A percentile compares a stretch with the other conserved stretches of the same genome.
These are phyloP conservation scores for Tetracladium setigerum DNA, from an alignment of 495 filamentous ascomycete genomes.

Conservation along the genomic window DNA sequence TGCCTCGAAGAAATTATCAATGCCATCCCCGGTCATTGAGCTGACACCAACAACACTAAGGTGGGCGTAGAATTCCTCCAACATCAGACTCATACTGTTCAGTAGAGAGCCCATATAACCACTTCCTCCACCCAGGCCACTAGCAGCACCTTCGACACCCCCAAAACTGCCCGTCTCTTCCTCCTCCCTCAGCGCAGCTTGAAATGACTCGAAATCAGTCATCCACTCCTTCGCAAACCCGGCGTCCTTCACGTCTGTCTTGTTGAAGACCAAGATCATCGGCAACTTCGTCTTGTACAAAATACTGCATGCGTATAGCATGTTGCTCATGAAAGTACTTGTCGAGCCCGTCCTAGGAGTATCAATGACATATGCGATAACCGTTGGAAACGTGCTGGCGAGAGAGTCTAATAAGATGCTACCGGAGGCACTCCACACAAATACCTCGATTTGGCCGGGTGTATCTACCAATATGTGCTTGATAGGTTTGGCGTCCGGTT, in stretches of 20 bases:
- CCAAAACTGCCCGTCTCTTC: constrained; percentile 73
- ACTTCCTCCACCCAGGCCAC: constrained; percentile 59
- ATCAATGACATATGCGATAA: constrained; percentile 95
- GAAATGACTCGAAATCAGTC: constrained; percentile 97
- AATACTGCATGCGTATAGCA: constrained; percentile 97
- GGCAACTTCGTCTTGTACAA: constrained; percentile 97
- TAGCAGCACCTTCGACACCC: constrained; percentile 58
- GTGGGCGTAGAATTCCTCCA: constrained; percentile 96
- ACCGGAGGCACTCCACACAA: constrained; percentile 93
- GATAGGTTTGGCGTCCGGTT: constrained; percentile 55
- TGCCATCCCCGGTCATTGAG: constrained; percentile 83
- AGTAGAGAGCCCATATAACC: constrained; percentile 96
- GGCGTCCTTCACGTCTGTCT: constrained; percentile 89
- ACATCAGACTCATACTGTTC: constrained; percentile 95
- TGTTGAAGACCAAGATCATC: constrained; percentile 98
- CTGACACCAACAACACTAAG: constrained; percentile 88
- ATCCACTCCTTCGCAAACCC: constrained; percentile 97
- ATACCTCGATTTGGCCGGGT: constrained; percentile 96
- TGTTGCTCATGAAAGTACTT: constrained; percentile 97
- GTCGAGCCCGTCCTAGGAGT: constrained; percentile 89
- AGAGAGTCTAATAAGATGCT: constrained; percentile 89
- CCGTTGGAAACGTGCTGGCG: constrained; percentile 88
- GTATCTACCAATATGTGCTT: constrained; percentile 89
- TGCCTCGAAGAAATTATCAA: constrained; percentile 87
- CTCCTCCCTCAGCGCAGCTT: constrained; percentile 71